Base-by-base conservation (phyloP, 2,329 filamentous ascomycete species). In the Talaromyces sp. region DNA sequence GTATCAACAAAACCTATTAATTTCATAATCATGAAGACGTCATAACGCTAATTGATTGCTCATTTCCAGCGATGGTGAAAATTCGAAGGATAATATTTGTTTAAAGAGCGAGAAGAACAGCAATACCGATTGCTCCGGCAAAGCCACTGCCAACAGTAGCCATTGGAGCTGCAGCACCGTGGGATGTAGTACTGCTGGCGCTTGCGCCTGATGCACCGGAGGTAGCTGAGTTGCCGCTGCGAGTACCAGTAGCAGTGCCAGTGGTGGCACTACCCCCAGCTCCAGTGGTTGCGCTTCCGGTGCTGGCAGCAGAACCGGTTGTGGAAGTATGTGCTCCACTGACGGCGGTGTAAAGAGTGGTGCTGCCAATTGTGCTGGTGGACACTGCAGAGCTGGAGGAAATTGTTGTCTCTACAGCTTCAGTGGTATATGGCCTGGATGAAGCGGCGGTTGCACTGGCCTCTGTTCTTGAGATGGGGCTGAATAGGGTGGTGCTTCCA, bases 61-160 rank as follows among this genome's bases (percentile, higher is more conserved):
- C 3, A 33, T 19, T 35, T 5, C 15, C 19, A 2, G 48, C 2
- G 13, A 11, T 22, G 13, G 11, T 51, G 5, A 22, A 19, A 31
- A 10, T 17, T 31, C 2, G 15, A 15, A 31, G 31, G 19, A 10
- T n/a, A 48, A 15, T 19, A 13, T 5, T 21, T 33, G 5, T 50
- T 70, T 73, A 78, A 64, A 77, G 66, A 28, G 73, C 65, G 57
- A 77, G 63, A 56, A 77, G 62, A 56, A 75, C 77, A 57, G 72
- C 74, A 35, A 79, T 64, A 61, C 76, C 77, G 36, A 75, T 67
- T 48, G 70, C 67, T 56, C 76, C 76, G 33, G 69, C 67, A 62
- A 67, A 69, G 58, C 69, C 70, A 41, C 63, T 68, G 54, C 69
- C 67, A 40, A 67, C 56, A 21, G 68, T 68, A 40, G 70, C 65